A percentile compares a stretch with the other conserved stretches of the same genome.
Evolutionary conservation across 202 grass and related monocot genomes (phyloP).

Genomic region (Alloteropsis angusta): DNA sequence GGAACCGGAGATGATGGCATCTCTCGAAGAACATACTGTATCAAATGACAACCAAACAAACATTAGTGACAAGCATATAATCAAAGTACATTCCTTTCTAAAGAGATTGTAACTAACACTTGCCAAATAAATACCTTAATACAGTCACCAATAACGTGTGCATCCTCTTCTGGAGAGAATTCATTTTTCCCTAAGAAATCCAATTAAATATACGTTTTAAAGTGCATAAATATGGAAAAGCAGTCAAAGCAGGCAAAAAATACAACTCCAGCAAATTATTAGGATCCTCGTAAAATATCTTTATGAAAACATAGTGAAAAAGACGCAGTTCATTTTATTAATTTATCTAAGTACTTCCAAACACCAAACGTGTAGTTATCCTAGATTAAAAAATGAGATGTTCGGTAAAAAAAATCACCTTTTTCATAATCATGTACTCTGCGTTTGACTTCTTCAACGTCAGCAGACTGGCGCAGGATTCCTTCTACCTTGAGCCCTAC

Average conservation of each 20-base stretch:
- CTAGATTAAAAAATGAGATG: slow-evolving; percentile 12
- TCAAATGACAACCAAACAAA: slow-evolving; percentile 24
- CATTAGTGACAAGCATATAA: slow-evolving; percentile 12
- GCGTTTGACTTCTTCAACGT: slow-evolving; percentile 97
- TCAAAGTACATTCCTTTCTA: slow-evolving; percentile 1
- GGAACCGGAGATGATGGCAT: slow-evolving; percentile 84
- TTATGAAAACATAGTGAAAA: slow-evolving; percentile 1
- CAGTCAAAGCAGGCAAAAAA: slow-evolving; percentile 6
- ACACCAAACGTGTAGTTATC: background rate
- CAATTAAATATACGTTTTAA: slow-evolving; percentile 9
- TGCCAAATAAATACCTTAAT: slow-evolving; percentile 74
- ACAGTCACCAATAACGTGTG: slow-evolving; percentile 93
- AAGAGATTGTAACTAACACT: slow-evolving; percentile 5
- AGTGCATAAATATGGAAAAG: background rate
- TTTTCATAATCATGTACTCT: slow-evolving; percentile 91
- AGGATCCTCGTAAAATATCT: background rate
- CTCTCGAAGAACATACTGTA: slow-evolving; percentile 86
- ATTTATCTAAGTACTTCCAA: background rate
- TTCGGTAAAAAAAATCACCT: slow-evolving; percentile 40
- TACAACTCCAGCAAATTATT: background rate
- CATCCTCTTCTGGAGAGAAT: slow-evolving; percentile 91
- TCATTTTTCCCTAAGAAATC: slow-evolving; percentile 73
- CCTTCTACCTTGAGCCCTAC: slow-evolving; percentile 95
- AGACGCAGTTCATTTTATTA: background rate
- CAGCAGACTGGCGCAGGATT: slow-evolving; percentile 92